These are phyloP conservation scores for Pseudozyma hubeiensis DNA, from an alignment of 1,284 basidiomycete species.

Conservation along the genomic window DNA sequence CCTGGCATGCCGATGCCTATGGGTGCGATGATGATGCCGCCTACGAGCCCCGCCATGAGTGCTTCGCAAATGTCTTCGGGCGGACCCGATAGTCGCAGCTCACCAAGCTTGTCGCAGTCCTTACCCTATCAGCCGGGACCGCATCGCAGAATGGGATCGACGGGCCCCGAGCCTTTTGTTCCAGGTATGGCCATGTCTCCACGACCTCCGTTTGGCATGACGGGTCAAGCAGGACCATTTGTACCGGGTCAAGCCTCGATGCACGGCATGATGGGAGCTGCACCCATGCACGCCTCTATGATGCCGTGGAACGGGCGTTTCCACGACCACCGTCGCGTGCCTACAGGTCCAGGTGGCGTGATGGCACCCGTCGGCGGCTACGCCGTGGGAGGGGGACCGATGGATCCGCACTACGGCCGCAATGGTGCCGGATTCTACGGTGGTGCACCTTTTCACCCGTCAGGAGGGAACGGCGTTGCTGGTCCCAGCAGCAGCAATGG, in stretches of 20 bases:
- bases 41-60: slow-evolving; percentile 33
- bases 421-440: slow-evolving; percentile 25
- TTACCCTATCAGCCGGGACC: slow-evolving; percentile 26
- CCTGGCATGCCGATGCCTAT: slow-evolving; percentile 37
- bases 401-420: slow-evolving; percentile 23
- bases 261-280: slow-evolving; percentile 30
- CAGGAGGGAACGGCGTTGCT: slow-evolving; percentile 1
- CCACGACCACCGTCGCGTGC: slow-evolving; percentile 46
- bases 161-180: slow-evolving; percentile 24
- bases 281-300: slow-evolving; percentile 24
- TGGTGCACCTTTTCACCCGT: slow-evolving; percentile 7
- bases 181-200: slow-evolving; percentile 31
- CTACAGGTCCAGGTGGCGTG: slow-evolving; percentile 44
- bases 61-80: slow-evolving; percentile 15
- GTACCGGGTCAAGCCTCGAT: slow-evolving; percentile 29
- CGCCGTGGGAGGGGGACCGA: slow-evolving; percentile 13
- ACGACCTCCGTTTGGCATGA: slow-evolving; percentile 31
- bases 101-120: slow-evolving; percentile 28
- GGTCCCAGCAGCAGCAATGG: not conserved
- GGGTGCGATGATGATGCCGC: slow-evolving; percentile 27
- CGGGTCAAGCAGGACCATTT: slow-evolving; percentile 30
- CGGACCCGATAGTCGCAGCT: slow-evolving; percentile 18
- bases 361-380: slow-evolving; percentile 37
- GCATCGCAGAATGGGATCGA: slow-evolving; percentile 33
- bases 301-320: slow-evolving; percentile 41